Evolutionary conservation across 2,329 filamentous ascomycete genomes (phyloP).

Genomic region (Clonostachys rosea): DNA sequence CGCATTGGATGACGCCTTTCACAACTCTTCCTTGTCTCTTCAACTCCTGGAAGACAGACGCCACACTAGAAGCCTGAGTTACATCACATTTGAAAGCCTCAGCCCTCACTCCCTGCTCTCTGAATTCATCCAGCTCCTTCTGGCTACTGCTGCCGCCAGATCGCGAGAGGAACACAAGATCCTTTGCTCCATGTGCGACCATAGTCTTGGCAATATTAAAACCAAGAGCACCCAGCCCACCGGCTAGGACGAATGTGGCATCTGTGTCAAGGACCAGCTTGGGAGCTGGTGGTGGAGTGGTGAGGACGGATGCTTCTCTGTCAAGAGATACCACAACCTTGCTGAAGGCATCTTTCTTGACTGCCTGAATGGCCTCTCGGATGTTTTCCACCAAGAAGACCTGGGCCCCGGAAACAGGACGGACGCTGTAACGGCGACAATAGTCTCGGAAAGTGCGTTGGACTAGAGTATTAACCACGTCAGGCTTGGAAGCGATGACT

Average conservation of each 20-base stretch:
- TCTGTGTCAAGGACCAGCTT: not conserved
- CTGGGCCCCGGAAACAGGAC: no score
- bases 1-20: constrained; percentile 7
- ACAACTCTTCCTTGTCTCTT: constrained; percentile 1
- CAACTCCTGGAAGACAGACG: constrained; percentile 1
- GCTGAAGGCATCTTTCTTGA: not conserved
- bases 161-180: constrained; percentile 6
- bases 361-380: not conserved
- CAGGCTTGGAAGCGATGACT: no score
- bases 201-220: constrained; percentile 3
- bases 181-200: constrained; percentile 3
- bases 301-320: not conserved
- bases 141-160: constrained; percentile 3
- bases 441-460: no score
- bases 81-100: constrained; percentile 5
- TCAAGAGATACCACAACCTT: not conserved
- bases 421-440: no score
- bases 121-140: not conserved
- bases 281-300: not conserved
- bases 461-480: no score
- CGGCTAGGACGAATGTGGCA: constrained; percentile 6
- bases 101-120: constrained; percentile 1
- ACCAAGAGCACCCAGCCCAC: constrained; percentile 8
- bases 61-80: not conserved
- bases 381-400: not conserved